Conservation (phyloP, 768 basidiomycete species). For the Tulasnella sp. region DNA sequence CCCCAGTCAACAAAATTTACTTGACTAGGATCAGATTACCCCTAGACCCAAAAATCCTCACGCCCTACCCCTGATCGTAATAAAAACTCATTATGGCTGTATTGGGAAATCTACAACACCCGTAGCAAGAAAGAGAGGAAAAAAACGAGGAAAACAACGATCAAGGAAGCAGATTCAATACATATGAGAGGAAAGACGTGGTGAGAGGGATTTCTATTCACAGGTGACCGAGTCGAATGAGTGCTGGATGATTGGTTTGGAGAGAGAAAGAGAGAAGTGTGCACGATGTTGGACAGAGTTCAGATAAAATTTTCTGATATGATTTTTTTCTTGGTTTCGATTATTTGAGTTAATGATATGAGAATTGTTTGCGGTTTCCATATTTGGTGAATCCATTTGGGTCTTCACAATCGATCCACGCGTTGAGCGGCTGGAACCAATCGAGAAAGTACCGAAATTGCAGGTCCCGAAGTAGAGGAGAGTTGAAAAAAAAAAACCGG, state of each 20-base stretch:
- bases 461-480: not conserved
- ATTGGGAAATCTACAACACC: slow-evolving; percentile 5
- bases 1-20: slow-evolving; percentile 20
- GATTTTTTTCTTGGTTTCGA: not conserved
- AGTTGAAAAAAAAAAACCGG: not conserved
- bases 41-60: slow-evolving; percentile 19
- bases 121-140: not conserved
- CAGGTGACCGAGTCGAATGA: not conserved
- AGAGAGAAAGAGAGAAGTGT: not conserved
- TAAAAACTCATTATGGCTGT: not conserved
- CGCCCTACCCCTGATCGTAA: not conserved
- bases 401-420: not conserved
- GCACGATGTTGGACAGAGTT: not conserved
- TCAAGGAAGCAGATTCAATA: not conserved
- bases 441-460: not conserved
- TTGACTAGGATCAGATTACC: slow-evolving; percentile 4
- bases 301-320: not conserved
- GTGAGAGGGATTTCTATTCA: slow-evolving; percentile 7
- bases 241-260: not conserved
- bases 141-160: not conserved
- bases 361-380: not conserved
- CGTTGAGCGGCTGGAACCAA: not conserved
- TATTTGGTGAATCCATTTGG: not conserved
- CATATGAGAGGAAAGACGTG: not conserved
- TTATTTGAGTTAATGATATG: not conserved